Conservation (phyloP, 2,329 filamentous ascomycete species). For the Thielaviopsis ethacetica region DNA sequence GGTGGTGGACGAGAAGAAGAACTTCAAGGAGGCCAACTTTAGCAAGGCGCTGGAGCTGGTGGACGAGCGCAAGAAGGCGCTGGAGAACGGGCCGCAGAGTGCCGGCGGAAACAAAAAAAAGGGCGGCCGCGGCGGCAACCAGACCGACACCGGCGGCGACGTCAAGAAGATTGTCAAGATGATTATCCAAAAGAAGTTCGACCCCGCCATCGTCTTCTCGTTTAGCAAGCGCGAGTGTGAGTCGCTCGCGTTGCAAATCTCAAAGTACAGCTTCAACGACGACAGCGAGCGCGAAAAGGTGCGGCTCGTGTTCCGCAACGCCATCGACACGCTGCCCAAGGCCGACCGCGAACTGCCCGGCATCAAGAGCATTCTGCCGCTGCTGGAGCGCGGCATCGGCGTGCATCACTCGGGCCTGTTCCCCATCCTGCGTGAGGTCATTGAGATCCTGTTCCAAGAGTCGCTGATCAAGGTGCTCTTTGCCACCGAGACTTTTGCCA, state of each 20-base stretch:
- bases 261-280: constrained; percentile 81
- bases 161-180: constrained; percentile 97
- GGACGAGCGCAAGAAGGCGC: constrained; percentile 71
- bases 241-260: constrained; percentile 74
- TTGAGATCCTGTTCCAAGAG: constrained; percentile 97
- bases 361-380: constrained; percentile 75
- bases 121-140: constrained; percentile 70
- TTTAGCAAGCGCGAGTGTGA: constrained; percentile 98
- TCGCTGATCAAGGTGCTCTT: constrained; percentile 95
- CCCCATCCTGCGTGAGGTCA: constrained; percentile 93
- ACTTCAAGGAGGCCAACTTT: constrained; percentile 94
- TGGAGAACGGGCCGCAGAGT: constrained; percentile 50
- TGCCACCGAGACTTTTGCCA: constrained; percentile 96
- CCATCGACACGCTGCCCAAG: constrained; percentile 81
- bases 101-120: constrained; percentile 67
- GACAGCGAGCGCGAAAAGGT: constrained; percentile 93
- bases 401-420: constrained; percentile 93
- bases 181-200: constrained; percentile 96
- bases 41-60: constrained; percentile 88
- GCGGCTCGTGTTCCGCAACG: constrained; percentile 80
- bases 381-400: constrained; percentile 81
- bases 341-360: constrained; percentile 81
- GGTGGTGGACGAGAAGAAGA: constrained; percentile 90
- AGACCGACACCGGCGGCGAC: constrained; percentile 53
- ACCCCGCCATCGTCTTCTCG: constrained; percentile 97